Evolutionary conservation across 1,284 basidiomycete species (phyloP), one percentile per base, ranked within the genome.

Genomic region (Violaceomyces palustris): DNA sequence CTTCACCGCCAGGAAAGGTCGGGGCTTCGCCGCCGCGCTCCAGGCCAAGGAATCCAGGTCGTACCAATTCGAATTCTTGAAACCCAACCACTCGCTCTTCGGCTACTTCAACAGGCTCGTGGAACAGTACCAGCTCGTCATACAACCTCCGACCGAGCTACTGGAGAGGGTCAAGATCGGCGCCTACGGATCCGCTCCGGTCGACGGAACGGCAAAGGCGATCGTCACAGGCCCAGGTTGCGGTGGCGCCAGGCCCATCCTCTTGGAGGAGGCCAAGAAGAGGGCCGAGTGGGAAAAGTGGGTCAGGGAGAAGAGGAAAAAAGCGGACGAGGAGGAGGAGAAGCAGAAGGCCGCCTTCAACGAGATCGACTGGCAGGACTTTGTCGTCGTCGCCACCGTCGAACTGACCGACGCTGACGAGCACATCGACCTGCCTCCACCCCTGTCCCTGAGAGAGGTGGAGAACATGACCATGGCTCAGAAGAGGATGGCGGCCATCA

Each of bases 301-400:
- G 61, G 85, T 86, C 69, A 77, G 85, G 33, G 87, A 93, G 68
- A 83, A 85, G 74, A 84, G 89, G 57, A 86, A 89, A 76, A 86
- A 85, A 72, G 81, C 84, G 38, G 82, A 88, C 60, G 87, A 93
- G 64, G 88, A 94, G 63, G 83, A 86, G 56, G 91, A 97, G 73
- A 50, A 52, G 39, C 54, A 67, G 33, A 50, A 56, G 11, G 60
- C 59, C 27, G 55, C 61, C 10, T 71, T 96, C 70, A 87, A 89
- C 35, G 88, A 92, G 72, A 97, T 99, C 69, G 94, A 98, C 73
- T 99, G 94, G 94, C 90, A 98, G 69, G 94, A 98, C 75, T 98
- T 97, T 77, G 89, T 92, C 39, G 89, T 96, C 49, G 94, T 97
- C 14, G 90, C 96, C 72, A 98, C 93, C 17, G 96, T 98, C 62